These are phyloP conservation scores for Cladosporium velox DNA, from an alignment of 2,329 filamentous ascomycete genomes.

Conservation along the genomic window DNA sequence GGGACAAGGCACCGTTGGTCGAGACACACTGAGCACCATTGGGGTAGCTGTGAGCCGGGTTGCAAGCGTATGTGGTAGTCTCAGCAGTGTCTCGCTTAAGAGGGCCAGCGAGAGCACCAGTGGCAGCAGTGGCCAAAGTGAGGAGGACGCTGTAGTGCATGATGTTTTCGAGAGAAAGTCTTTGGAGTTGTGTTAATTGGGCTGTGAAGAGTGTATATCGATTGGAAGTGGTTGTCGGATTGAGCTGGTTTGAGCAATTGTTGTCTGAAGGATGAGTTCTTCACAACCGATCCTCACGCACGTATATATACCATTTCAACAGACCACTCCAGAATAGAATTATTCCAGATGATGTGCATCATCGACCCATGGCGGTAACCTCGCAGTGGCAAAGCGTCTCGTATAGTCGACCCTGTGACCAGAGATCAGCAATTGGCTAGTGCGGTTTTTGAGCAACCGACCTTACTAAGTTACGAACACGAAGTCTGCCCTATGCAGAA, in stretches of 20 bases:
- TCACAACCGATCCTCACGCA: background rate
- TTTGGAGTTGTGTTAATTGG: background rate
- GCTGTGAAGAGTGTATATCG: background rate
- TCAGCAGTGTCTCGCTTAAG: slow-evolving; percentile 1
- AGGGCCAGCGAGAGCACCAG: slow-evolving; percentile 15
- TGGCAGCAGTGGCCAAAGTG: slow-evolving; percentile 7
- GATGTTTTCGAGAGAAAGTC: background rate
- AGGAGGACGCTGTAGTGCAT: slow-evolving; percentile 10
- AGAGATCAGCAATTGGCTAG: background rate
- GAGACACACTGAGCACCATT: slow-evolving; percentile 27
- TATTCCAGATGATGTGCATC: background rate
- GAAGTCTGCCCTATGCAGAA: background rate
- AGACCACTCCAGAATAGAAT: background rate
- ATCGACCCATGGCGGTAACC: background rate
- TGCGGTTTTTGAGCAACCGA: background rate
- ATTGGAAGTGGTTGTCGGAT: background rate
- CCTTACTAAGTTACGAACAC: background rate
- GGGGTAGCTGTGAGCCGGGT: slow-evolving; percentile 30
- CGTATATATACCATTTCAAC: background rate
- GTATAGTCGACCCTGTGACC: slow-evolving; percentile 3
- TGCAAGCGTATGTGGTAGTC: slow-evolving; percentile 26
- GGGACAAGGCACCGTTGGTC: slow-evolving; percentile 24
- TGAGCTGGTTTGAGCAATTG: background rate
- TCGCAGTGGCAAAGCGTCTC: background rate
- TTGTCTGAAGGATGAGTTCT: background rate